A percentile compares a stretch with the other conserved stretches of the same genome.
Conservation (phyloP, 345 rosid genomes). For the Crucihimalaya himalaica region DNA sequence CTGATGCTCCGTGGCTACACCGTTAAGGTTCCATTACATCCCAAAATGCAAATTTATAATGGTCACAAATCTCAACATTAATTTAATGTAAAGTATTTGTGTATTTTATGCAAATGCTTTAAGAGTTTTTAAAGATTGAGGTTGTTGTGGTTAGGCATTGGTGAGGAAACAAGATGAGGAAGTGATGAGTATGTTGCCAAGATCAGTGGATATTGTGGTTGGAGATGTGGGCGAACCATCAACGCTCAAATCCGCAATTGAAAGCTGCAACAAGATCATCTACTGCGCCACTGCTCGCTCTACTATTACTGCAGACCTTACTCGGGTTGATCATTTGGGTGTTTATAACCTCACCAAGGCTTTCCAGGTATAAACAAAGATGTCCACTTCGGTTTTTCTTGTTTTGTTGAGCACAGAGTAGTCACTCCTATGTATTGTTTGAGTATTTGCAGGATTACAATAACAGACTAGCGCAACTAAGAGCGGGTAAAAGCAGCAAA, state of each 20-base stretch:
- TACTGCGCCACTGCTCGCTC: constrained; percentile 97
- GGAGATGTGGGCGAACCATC: constrained; percentile 93
- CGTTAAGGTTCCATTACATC: constrained; percentile 56
- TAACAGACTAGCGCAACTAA: constrained; percentile 76
- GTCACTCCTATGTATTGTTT: constrained; percentile 4
- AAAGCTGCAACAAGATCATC: constrained; percentile 86
- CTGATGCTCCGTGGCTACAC: constrained; percentile 95
- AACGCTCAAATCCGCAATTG: constrained; percentile 66
- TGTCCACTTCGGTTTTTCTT: not conserved
- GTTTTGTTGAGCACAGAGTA: not conserved
- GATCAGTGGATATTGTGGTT: constrained; percentile 78
- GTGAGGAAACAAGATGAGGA: constrained; percentile 72
- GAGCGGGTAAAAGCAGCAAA: constrained; percentile 94
- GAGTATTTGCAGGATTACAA: constrained; percentile 65
- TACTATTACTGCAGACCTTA: constrained; percentile 79
- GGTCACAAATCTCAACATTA: not conserved
- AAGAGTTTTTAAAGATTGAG: not conserved
- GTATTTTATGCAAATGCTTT: not conserved
- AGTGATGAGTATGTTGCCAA: constrained; percentile 75
- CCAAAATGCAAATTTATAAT: not conserved
- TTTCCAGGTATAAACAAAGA: constrained; percentile 55
- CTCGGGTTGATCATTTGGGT: constrained; percentile 85
- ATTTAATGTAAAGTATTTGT: not conserved
- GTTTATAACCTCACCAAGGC: constrained; percentile 92
- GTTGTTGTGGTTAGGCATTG: constrained; percentile 52